phyloP scores from a whole-genome alignment of 1,284 basidiomycete genomes.

The Acaromyces ingoldii region DNA sequence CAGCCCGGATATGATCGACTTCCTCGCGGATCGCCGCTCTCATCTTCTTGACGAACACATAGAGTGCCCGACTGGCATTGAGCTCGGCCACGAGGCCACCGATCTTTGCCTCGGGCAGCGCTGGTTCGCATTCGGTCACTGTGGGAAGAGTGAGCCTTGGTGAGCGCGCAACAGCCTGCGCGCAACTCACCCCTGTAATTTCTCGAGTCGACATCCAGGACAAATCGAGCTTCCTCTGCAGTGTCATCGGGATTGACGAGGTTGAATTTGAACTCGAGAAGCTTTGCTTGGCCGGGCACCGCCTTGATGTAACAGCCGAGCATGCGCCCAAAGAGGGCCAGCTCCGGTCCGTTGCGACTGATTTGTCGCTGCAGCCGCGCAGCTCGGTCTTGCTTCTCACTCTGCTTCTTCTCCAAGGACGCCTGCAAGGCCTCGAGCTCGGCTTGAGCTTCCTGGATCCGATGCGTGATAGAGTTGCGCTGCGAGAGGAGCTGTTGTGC shows the following conservation, averaged over 20 bases:
- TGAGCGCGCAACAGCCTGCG: background rate
- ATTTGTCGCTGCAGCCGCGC: slow-evolving; percentile 15
- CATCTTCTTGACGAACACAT: slow-evolving; percentile 32
- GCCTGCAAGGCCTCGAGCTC: slow-evolving; percentile 3
- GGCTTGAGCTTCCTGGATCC: slow-evolving; percentile 5
- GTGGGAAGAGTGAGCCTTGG: slow-evolving; percentile 6
- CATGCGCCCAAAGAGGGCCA: slow-evolving; percentile 33
- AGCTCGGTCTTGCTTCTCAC: slow-evolving; percentile 2
- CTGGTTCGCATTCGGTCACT: slow-evolving; percentile 4
- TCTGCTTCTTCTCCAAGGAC: background rate
- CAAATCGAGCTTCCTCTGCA: slow-evolving; percentile 31
- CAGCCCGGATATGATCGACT: too few species aligned
- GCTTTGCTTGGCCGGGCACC: slow-evolving; percentile 15
- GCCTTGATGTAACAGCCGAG: slow-evolving; percentile 15
- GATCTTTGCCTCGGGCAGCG: slow-evolving; percentile 2
- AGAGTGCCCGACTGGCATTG: slow-evolving; percentile 30
- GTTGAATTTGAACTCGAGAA: slow-evolving; percentile 37
- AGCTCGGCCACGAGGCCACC: slow-evolving; percentile 18
- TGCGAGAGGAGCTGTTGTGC: background rate
- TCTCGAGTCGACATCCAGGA: slow-evolving; percentile 27
- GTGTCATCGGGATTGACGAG: slow-evolving; percentile 28
- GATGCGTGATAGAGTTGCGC: background rate
- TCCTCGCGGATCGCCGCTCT: slow-evolving; percentile 28
- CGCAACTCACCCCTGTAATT: slow-evolving; percentile 13
- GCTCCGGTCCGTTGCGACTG: slow-evolving; percentile 31